These are phyloP conservation scores for Boletus rubropictus DNA, from an alignment of 768 basidiomycete genomes.

Conservation along the genomic window DNA sequence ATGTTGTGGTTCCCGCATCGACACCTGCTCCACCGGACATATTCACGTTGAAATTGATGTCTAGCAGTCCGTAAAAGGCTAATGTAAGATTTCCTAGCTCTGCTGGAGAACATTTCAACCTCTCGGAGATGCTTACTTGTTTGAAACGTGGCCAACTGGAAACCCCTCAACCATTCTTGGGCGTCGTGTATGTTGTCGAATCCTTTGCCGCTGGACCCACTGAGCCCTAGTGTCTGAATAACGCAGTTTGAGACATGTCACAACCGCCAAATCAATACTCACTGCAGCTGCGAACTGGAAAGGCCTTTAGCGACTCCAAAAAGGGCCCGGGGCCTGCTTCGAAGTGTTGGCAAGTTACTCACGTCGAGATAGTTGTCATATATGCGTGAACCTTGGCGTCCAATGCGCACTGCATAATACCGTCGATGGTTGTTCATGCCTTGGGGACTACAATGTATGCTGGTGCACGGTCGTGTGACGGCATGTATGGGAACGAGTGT, in stretches of 20 bases:
- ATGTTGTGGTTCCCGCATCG: neutral
- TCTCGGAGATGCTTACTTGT: conserved; percentile 16
- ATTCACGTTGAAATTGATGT: conserved; percentile 19
- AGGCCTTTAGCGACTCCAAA: neutral
- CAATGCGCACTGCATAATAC: conserved; percentile 34
- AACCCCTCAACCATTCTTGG: conserved; percentile 19
- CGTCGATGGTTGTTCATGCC: conserved; percentile 17
- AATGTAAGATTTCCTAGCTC: neutral
- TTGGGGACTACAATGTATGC: neutral
- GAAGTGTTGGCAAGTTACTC: conserved; percentile 3
- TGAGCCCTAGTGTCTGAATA: conserved; percentile 26
- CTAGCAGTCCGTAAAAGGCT: conserved; percentile 2
- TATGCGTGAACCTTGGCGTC: conserved; percentile 29
- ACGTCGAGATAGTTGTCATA: conserved; percentile 29
- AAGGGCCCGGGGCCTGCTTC: neutral
- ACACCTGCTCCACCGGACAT: conserved; percentile 4
- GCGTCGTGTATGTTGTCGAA: conserved; percentile 29
- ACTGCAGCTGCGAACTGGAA: conserved; percentile 25
- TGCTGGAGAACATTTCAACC: neutral
- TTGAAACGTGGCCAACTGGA: conserved; percentile 11
- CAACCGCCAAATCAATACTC: neutral
- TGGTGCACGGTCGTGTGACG: neutral
- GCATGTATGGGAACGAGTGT: neutral
- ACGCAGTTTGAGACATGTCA: neutral
- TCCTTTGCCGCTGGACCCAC: conserved; percentile 30